Percentiles rank a stretch among this genome's conserved stretches.
These are phyloP conservation scores for Plectranthus barbatus DNA, from an alignment of 257 asterid species.

Conservation along the genomic window DNA sequence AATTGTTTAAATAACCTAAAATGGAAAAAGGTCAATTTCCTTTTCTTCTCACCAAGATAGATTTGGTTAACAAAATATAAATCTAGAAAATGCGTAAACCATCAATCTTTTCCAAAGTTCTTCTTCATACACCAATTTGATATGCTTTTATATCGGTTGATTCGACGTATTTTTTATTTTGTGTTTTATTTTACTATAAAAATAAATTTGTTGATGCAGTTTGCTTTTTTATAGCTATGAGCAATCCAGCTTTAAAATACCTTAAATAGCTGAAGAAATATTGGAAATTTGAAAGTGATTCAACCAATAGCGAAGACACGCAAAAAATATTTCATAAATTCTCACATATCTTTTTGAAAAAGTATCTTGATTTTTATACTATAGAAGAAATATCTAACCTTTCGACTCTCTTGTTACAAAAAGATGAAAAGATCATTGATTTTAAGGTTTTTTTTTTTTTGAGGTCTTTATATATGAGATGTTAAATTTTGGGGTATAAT, in stretches of 20 bases:
- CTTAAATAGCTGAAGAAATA: neutral
- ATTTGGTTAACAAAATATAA: neutral
- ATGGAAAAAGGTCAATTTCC: neutral
- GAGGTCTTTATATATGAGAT: too few relatives aligned
- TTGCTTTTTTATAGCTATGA: neutral
- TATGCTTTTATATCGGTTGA: neutral
- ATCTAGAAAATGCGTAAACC: neutral
- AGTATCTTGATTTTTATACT: too few relatives aligned
- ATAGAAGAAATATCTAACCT: too few relatives aligned
- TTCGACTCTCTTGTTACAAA: too few relatives aligned
- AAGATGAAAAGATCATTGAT: too few relatives aligned
- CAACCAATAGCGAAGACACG: too few relatives aligned
- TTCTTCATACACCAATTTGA: neutral
- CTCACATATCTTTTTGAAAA: too few relatives aligned
- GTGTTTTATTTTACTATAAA: neutral
- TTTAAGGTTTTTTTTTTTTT: too few relatives aligned
- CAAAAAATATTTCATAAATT: too few relatives aligned
- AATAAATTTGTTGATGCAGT: neutral
- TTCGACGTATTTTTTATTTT: neutral
- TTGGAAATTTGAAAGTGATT: slow-evolving; percentile 15
- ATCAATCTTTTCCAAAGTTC: slow-evolving; percentile 2
- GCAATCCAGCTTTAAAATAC: slow-evolving; percentile 7
- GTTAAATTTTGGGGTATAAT: too few relatives aligned
- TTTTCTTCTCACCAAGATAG: neutral
- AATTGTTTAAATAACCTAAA: neutral